Conservation (phyloP, 495 filamentous ascomycete genomes). For the Hypoxylon subgilvum region DNA sequence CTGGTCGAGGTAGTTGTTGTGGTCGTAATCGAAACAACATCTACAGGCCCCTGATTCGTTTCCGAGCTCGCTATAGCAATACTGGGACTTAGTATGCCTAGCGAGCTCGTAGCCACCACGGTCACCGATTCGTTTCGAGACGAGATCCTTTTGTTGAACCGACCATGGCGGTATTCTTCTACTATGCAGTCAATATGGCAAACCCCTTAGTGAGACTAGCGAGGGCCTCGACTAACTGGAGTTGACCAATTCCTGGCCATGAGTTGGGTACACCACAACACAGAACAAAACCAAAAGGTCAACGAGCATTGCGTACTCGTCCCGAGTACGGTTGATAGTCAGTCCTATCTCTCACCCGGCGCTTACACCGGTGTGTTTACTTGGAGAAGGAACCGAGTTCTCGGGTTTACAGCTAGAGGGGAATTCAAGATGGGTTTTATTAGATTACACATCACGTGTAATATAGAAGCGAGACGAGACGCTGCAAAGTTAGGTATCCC, state of each 20-base stretch:
- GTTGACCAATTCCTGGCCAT: constrained; percentile 23
- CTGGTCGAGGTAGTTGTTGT: neutral
- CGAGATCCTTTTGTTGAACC: constrained; percentile 24
- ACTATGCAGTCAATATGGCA: constrained; percentile 16
- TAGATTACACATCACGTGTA: constrained; percentile 31
- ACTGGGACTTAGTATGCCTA: constrained; percentile 24
- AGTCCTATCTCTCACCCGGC: constrained; percentile 32
- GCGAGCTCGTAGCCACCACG: constrained; percentile 18
- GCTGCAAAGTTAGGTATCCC: constrained; percentile 22
- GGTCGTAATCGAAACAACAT: constrained; percentile 14
- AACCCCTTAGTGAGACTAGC: constrained; percentile 1
- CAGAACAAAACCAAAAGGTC: constrained; percentile 21
- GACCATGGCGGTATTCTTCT: constrained; percentile 25
- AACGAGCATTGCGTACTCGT: constrained; percentile 31
- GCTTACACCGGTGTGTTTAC: constrained; percentile 34
- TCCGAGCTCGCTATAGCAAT: constrained; percentile 13
- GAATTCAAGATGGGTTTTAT: constrained; percentile 28
- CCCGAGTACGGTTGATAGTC: constrained; percentile 20
- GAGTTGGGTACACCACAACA: constrained; percentile 33
- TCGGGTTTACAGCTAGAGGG: constrained; percentile 34
- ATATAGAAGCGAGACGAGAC: constrained; percentile 22
- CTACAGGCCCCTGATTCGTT: constrained; percentile 11
- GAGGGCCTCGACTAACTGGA: constrained; percentile 25
- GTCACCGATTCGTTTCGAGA: constrained; percentile 26
- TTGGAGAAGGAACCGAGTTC: constrained; percentile 28